Conservation (phyloP, 495 filamentous ascomycete genomes). For the Neurospora sp. region DNA sequence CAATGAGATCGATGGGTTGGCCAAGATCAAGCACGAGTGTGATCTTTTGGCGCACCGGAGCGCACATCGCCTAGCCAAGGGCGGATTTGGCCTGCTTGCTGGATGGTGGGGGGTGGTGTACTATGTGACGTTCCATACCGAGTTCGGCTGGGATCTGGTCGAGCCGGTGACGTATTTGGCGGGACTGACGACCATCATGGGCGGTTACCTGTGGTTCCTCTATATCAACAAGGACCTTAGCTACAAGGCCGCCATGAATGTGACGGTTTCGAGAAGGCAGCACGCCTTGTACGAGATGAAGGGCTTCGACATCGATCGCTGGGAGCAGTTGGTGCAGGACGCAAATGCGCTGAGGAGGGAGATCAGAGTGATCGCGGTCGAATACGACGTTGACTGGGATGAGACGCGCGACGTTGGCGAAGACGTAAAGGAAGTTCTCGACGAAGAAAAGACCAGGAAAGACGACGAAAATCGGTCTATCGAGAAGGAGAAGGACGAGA, state of each 20-base stretch:
- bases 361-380: slow-evolving; percentile 69
- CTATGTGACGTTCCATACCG: slow-evolving; percentile 66
- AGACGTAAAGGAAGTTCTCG: slow-evolving; percentile 59
- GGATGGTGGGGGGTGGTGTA: slow-evolving; percentile 78
- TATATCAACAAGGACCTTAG: slow-evolving; percentile 85
- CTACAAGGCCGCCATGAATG: slow-evolving; percentile 75
- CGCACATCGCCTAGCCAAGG: slow-evolving; percentile 70
- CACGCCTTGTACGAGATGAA: slow-evolving; percentile 61
- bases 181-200: slow-evolving; percentile 72
- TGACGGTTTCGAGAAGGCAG: slow-evolving; percentile 73
- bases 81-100: slow-evolving; percentile 60
- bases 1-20: slow-evolving; percentile 51
- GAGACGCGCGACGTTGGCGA: slow-evolving; percentile 68
- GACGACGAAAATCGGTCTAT: slow-evolving; percentile 15
- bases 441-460: slow-evolving; percentile 45
- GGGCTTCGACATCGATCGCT: slow-evolving; percentile 66
- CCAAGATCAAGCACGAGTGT: slow-evolving; percentile 71
- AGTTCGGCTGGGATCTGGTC: slow-evolving; percentile 76
- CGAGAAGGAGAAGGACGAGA: slow-evolving; percentile 36
- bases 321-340: slow-evolving; percentile 73
- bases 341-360: slow-evolving; percentile 71
- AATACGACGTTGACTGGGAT: slow-evolving; percentile 95
- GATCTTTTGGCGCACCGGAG: slow-evolving; percentile 64
- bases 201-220: slow-evolving; percentile 87
- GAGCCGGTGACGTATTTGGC: slow-evolving; percentile 87